These are phyloP conservation scores for Lasiodiplodia sp. DNA, from an alignment of 2,329 filamentous ascomycete species.

Conservation along the genomic window DNA sequence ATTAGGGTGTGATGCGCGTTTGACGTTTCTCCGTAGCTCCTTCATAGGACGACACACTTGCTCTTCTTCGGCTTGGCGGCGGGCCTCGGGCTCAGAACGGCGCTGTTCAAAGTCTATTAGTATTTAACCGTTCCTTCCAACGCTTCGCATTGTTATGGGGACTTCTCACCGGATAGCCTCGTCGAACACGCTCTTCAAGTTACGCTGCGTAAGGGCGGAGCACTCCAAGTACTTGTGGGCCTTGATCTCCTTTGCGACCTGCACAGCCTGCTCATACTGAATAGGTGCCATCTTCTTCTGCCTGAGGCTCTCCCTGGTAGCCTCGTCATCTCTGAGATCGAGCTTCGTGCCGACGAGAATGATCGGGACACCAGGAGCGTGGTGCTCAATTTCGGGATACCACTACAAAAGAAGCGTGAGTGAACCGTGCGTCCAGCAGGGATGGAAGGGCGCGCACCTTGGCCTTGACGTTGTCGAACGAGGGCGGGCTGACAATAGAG, in stretches of 20 bases:
- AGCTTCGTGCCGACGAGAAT: constrained; percentile 98
- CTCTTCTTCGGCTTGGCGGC: constrained; percentile 38
- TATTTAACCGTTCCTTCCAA: neutral
- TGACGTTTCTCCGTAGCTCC: constrained; percentile 23
- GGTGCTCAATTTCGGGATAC: constrained; percentile 97
- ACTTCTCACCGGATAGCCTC: constrained; percentile 88
- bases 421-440: constrained; percentile 28
- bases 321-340: constrained; percentile 88
- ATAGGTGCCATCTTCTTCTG: constrained; percentile 98
- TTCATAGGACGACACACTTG: constrained; percentile 42
- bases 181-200: constrained; percentile 98
- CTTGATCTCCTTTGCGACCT: constrained; percentile 90
- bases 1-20: constrained; percentile 27
- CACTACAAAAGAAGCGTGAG: constrained; percentile 66
- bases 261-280: constrained; percentile 87
- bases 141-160: neutral
- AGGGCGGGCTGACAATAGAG: constrained; percentile 95
- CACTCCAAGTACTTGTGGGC: constrained; percentile 98
- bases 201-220: constrained; percentile 94
- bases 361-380: constrained; percentile 93
- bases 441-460: constrained; percentile 71
- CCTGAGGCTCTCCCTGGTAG: constrained; percentile 80
- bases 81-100: constrained; percentile 51
- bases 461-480: constrained; percentile 98
- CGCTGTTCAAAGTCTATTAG: constrained; percentile 36